Base-by-base conservation (phyloP, 345 rosid genomes). In the Citrus australasica region DNA sequence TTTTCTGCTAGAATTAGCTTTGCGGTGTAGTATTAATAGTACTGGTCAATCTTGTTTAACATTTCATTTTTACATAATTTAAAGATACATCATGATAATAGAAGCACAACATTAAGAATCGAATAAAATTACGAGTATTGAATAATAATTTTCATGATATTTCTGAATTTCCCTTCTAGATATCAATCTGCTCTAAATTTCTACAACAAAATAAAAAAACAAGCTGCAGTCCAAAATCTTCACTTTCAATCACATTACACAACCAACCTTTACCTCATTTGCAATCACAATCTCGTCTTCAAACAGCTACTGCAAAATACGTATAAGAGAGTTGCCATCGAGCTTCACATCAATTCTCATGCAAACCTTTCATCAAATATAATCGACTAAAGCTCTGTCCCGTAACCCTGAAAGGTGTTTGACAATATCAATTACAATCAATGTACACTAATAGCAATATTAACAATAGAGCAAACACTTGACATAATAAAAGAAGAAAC, bases 381-480 rank as follows among this genome's bases (percentile, higher is more conserved):
- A 97, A 82, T 81, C 92, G 89, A 86, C 88, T 90, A 88, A 93
- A 94, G 90, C 87, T 97, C 87, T 94, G 99, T 37, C 98, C 99
- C 16, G 97, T 85, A 83, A 93, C 99, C 85, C 99, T 97, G 96
- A 85, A 86, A 61, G 9, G 21, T 70, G 28, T 24, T 25, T n/a
- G 11, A 53, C 6, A 35, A 33, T 51, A 3, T 69, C 42, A 24
- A 46, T 38, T 68, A 68, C 77, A 61, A 11, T 72, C 33, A 66
- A 6, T 16, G 7, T 1, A 53, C 2, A 46, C 19, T 6, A 33
- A 53, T 40, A 66, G 32, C 3, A 48, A 35, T 28, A 38, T 13
- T 9, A 56, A 53, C 19, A 28, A 17, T 22, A n/a, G 3, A 8
- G 51, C 8, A 64, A 71, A 71, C 14, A 63, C 9, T 53, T 32